These are phyloP conservation scores for Ilex paraguariensis DNA, from an alignment of 305 asterid genomes.

Conservation along the genomic window DNA sequence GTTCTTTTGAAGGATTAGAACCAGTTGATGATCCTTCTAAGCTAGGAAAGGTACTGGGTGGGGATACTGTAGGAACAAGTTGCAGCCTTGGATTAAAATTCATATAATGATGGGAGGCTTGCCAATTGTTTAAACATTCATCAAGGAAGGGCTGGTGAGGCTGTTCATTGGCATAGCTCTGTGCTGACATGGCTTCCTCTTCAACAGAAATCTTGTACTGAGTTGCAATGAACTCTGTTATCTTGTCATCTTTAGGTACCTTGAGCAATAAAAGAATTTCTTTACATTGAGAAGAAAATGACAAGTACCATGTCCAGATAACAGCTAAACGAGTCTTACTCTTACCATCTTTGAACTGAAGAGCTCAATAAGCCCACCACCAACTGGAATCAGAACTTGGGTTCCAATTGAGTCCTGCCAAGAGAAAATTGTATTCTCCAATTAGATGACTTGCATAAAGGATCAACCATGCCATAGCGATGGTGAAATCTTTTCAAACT, in stretches of 20 bases:
- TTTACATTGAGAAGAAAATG: background rate
- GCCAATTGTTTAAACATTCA: constrained; percentile 18
- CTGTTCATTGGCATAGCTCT: constrained; percentile 11
- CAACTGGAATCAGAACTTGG: constrained; percentile 60
- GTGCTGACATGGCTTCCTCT: constrained; percentile 32
- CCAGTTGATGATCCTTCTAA: constrained; percentile 58
- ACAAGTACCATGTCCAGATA: background rate
- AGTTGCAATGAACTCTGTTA: constrained; percentile 39
- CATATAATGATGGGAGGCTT: constrained; percentile 19
- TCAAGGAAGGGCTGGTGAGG: constrained; percentile 11
- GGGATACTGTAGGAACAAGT: constrained; percentile 8
- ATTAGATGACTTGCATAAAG: too few relatives aligned
- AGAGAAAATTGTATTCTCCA: background rate
- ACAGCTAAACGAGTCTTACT: constrained; percentile 22
- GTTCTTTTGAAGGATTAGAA: constrained; percentile 48
- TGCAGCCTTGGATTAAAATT: constrained; percentile 6
- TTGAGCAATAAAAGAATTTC: constrained; percentile 14
- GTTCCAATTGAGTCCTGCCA: constrained; percentile 62
- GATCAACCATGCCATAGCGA: too few relatives aligned
- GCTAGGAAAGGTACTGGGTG: constrained; percentile 34
- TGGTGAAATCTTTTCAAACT: too few relatives aligned
- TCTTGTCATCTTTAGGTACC: constrained; percentile 55
- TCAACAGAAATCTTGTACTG: constrained; percentile 22
- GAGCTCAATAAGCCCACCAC: constrained; percentile 69
- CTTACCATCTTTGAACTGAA: constrained; percentile 48